Conservation (phyloP, 331 rosid genomes). For the Pyrus hybrid region DNA sequence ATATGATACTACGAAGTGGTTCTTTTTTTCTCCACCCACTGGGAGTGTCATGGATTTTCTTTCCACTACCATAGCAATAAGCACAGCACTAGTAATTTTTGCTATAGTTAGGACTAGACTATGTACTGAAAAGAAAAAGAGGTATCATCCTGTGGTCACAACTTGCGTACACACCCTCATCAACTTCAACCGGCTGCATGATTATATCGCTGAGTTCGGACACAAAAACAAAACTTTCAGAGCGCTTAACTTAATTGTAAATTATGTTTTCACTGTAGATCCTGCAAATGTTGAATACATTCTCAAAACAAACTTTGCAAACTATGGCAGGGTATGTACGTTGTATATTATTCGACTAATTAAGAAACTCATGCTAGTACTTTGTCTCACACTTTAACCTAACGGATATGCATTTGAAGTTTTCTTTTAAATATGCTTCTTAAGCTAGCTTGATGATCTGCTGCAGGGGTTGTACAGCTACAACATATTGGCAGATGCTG, state of each 20-base stretch:
- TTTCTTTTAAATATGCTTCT: too few species aligned
- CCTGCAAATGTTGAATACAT: slow-evolving; percentile 39
- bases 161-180: slow-evolving; percentile 14
- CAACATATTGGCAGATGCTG: neutral
- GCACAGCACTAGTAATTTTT: neutral
- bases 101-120: neutral
- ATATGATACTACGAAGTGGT: too few species aligned
- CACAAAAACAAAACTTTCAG: slow-evolving; percentile 23
- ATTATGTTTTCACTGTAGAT: slow-evolving; percentile 37
- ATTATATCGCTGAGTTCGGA: slow-evolving; percentile 35
- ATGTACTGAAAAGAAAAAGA: slow-evolving; percentile 13
- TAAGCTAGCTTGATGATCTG: neutral
- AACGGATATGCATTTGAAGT: too few species aligned
- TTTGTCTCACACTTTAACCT: too few species aligned
- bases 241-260: slow-evolving; percentile 20
- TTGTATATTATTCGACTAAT: neutral
- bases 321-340: slow-evolving; percentile 40
- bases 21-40: neutral
- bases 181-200: slow-evolving; percentile 24
- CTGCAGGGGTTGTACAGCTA: slow-evolving; percentile 9
- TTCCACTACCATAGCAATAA: neutral
- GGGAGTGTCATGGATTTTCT: neutral
- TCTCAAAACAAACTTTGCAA: slow-evolving; percentile 29
- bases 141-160: slow-evolving; percentile 30
- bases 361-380: too few species aligned